Percentiles rank a stretch among this genome's conserved stretches.
Evolutionary conservation across 2,329 filamentous ascomycete genomes (phyloP).

Genomic region (Ceratocystis alfenasii): DNA sequence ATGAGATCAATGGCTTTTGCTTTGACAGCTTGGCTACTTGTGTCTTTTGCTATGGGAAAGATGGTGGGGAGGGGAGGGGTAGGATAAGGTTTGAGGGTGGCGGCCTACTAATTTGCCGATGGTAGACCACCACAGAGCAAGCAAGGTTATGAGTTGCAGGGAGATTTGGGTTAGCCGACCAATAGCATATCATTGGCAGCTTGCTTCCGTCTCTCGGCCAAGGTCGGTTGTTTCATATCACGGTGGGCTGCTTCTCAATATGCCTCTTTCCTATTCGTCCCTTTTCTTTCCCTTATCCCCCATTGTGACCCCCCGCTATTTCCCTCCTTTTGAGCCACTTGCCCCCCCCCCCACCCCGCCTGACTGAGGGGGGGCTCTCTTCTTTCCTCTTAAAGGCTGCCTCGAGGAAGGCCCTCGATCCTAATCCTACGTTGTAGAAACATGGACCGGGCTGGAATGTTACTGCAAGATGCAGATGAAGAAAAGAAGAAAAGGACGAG

Average conservation of each 20-base stretch:
- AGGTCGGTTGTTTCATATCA: not conserved
- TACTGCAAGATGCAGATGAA: not conserved
- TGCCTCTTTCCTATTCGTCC: not conserved
- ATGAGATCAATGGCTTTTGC: not conserved
- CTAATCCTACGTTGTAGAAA: constrained; percentile 7
- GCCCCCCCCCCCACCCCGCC: not conserved
- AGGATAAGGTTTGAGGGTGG: not conserved
- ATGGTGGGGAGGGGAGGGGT: no score
- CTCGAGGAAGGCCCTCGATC: constrained; percentile 4
- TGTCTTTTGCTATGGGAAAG: not conserved
- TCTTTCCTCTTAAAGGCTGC: not conserved
- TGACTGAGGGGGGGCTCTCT: not conserved
- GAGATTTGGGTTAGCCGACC: not conserved
- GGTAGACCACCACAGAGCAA: no score
- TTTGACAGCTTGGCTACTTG: not conserved
- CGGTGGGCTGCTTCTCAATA: not conserved
- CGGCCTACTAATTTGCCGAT: no score
- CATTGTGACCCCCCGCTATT: not conserved
- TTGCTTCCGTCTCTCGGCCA: not conserved
- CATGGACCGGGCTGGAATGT: constrained; percentile 3
- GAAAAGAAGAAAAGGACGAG: not conserved
- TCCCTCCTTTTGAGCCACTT: not conserved
- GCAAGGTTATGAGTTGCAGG: no score
- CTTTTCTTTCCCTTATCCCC: not conserved
- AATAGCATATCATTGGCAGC: not conserved